Conservation (phyloP, 257 asterid genomes). For the Catharanthus roseus region DNA sequence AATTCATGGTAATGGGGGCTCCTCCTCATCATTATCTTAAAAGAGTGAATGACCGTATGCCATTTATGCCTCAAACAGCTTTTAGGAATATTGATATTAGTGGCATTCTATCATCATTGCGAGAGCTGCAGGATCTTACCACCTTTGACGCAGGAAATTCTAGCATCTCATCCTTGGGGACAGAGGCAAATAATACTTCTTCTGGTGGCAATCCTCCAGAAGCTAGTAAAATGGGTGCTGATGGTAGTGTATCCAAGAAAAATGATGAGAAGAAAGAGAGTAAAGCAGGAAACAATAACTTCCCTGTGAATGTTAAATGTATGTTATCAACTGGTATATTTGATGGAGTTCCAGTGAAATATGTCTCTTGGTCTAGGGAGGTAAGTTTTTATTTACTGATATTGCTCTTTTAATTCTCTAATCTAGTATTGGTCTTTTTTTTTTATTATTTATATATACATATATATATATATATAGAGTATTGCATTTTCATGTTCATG, state of each 20-base stretch:
- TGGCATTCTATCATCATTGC: constrained; percentile 40
- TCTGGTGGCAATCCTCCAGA: no score
- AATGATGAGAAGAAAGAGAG: constrained; percentile 48
- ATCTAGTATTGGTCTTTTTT: background rate
- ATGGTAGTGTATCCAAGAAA: constrained; percentile 27
- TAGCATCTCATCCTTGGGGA: constrained; percentile 43
- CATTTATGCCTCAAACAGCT: constrained; percentile 33
- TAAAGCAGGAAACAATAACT: constrained; percentile 40
- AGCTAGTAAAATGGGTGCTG: constrained; percentile 28
- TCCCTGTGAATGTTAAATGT: constrained; percentile 70
- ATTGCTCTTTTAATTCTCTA: constrained; percentile 7
- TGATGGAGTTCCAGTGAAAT: constrained; percentile 87
- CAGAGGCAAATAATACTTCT: constrained; percentile 34
- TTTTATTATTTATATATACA: no score
- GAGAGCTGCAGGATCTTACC: no score
- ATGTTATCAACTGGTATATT: constrained; percentile 73
- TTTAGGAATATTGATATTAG: constrained; percentile 27
- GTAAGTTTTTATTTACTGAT: constrained; percentile 27
- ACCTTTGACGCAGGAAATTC: constrained; percentile 33
- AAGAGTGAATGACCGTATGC: constrained; percentile 25
- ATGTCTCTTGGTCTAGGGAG: constrained; percentile 87
- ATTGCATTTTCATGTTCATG: constrained; percentile 19
- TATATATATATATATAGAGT: no score
- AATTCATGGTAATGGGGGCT: no score
- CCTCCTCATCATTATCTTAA: no score